Evolutionary conservation across 805 yeast species (phyloP), one percentile per base, ranked within the genome.

Genomic region (Schizosaccharomyces osmophilus): DNA sequence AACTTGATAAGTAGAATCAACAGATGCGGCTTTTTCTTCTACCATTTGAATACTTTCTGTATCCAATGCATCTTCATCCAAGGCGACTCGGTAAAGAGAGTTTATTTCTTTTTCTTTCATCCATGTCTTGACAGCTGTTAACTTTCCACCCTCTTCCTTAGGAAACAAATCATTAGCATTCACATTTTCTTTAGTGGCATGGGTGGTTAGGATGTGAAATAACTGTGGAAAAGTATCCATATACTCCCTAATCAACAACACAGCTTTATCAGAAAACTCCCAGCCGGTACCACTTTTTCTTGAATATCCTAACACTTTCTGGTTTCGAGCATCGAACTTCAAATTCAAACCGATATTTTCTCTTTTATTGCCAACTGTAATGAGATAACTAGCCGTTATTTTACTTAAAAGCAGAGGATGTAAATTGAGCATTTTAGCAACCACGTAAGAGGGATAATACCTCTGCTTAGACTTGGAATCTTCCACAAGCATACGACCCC

Each of bases 251-350:
- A 93, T 70, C 64, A 89, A 74, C 42, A 78, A 76, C 48, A 85
- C 72, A 0, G 97, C 94, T 66, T 83, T 73, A 9, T 80, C 82
- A 64, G 94, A 85, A 71, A 76, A 93, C 66, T 82, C 87, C 98
- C 98, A 93, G 26, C 81, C 82, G 60, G 76, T 75, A 31, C 75
- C 78, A 54, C 72, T 74, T 67, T 82, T 81, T 63, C 82, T 78
- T 1, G 96, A 82, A 73, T 82, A 90, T 4, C 97, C 98, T 64
- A 89, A 76, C 2, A 87, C 97, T 71, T 90, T 90, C 67, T 80
- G 78, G 66, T 87, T 80, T 63, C 80, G 79, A 26, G 80, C 79
- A 65, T 89, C 95, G 71, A 83, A 85, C 72, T 89, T 89, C 70
- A 93, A 75, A 62, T 84, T 85, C 64, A 93, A 74, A 24, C 97